Evolutionary conservation across 805 yeast species (phyloP).

Genomic region (Wickerhamiella bombiphila): DNA sequence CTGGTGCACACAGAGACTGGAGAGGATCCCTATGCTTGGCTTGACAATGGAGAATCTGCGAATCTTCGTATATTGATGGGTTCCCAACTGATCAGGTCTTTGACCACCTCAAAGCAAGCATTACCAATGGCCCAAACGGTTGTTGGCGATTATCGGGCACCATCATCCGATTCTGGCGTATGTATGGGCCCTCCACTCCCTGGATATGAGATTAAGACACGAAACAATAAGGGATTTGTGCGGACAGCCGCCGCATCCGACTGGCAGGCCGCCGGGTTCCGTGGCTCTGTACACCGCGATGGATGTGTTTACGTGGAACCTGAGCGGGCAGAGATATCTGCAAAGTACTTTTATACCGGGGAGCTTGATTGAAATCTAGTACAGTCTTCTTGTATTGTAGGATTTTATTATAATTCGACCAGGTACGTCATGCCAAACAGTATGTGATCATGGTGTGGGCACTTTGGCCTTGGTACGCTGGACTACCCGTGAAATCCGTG

Average conservation of each 20-base stretch:
- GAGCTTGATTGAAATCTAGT: conserved; percentile 7
- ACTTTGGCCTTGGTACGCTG: neutral
- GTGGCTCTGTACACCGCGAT: conserved; percentile 5
- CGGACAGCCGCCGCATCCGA: neutral
- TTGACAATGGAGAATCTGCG: conserved; percentile 11
- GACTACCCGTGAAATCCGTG: conserved; percentile 9
- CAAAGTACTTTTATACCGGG: conserved; percentile 14
- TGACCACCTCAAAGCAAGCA: conserved; percentile 19
- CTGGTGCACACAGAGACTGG: conserved; percentile 20
- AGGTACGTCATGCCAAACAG: too few species aligned
- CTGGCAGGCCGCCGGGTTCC: neutral
- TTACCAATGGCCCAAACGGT: conserved; percentile 26
- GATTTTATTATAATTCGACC: neutral
- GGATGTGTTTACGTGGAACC: conserved; percentile 13
- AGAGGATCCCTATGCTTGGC: conserved; percentile 14
- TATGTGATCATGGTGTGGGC: too few species aligned
- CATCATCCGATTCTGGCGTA: conserved; percentile 4
- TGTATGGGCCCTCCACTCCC: conserved; percentile 16
- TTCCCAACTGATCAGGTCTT: conserved; percentile 22
- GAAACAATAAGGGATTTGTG: conserved; percentile 3
- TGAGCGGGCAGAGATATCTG: conserved; percentile 13
- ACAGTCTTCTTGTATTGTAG: neutral
- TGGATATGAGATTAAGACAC: conserved; percentile 12
- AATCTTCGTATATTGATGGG: conserved; percentile 23
- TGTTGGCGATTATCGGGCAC: conserved; percentile 21